Evolutionary conservation across 2,329 filamentous ascomycete species (phyloP), one percentile per base, ranked within the genome.

Genomic region (Penicillium brasilianum): DNA sequence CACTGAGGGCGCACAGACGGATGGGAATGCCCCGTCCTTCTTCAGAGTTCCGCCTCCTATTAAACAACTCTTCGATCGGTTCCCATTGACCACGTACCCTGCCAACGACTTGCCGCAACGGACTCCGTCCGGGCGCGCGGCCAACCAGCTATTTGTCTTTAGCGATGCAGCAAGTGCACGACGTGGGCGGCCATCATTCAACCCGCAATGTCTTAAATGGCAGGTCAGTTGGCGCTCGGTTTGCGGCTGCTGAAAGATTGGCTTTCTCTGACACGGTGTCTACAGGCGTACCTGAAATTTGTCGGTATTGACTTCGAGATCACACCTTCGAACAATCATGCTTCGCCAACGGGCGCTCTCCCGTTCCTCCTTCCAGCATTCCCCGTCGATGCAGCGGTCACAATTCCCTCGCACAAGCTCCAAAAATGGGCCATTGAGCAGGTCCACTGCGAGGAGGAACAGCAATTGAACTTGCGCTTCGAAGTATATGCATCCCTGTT

Each of bases 161-260:
- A 85, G 87, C 62, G 86, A 84, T 14, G 80, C 86, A 1, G 79
- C 84, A n/a, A 89, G 87, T 69, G 90, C 88, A 36, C 75, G 77
- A 58, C 73, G 73, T 41, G 88, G 87, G 4, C 79, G 82, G 32
- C 90, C 93, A 28, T 96, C 92, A 66, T 96, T 90, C 80, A 98
- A 98, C 75, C 95, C 95, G 11, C 87, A 88, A 60, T 99, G 95
- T 81, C 82, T 98, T 72, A 97, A 94, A 82, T 98, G 93, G 93
- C 95, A 98, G 90, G 92, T 94, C 71, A 68, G 67, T 67, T 60
- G 30, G 18, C n/a, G 22, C 5, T 37, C 43, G 36, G 6, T 22
- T 55, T 32, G 5, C 39, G 41, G 8, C 48, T 22, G 14, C 54
- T 22, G 18, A 13, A 14, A 25, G 39, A 14, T n/a, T 16, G 57